Evolutionary conservation across 805 yeast genomes (phyloP), one percentile per base, ranked within the genome.

Genomic region (Kodamaea fukazawae): DNA sequence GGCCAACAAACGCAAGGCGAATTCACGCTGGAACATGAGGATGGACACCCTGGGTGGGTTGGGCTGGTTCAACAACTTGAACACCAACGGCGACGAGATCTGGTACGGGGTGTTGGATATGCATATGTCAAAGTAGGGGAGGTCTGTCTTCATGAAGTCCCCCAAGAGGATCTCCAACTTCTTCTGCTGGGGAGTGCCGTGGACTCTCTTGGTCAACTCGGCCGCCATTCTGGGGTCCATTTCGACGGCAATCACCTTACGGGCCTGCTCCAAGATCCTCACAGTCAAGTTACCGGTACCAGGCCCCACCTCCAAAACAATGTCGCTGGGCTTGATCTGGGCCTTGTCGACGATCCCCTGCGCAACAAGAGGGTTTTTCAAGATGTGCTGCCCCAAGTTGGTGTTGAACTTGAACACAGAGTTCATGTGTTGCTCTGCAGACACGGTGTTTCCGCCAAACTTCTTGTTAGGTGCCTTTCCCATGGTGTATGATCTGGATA

Each of bases 211-310:
- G 8, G 97, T 88, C 54, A 93, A 73, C 64, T 93, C 99, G 0
- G 98, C 98, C 2, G 98, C 99, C 99, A 93, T 93, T 67, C 97
- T 75, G n/a, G 99, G 99, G 67, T 93, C 99, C 88, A 90, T 90
- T 68, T 93, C 99, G 39, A 86, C 93, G 0, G 98, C 99, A 34
- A 87, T 77, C n/a, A 91, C 97, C 53, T 87, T 89, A 42, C 86
- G 75, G 0, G 97, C 98, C 61, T 89, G 84, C 53, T 91, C 97
- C 40, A 93, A 65, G 27, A 93, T 93, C 46, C 95, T 75, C 27
- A 91, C 95, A 0, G 99, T 93, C 65, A 93, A 73, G 56, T 93
- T 93, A 70, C 99, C 99, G 0, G 99, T 93, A 79, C 99, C 99
- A 2, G 99, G 99, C 54, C 99, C 99, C 38, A 93, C 96, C 69